These are phyloP conservation scores for Pyrus bretschneideri DNA, from an alignment of 306 rosid genomes.

Conservation along the genomic window DNA sequence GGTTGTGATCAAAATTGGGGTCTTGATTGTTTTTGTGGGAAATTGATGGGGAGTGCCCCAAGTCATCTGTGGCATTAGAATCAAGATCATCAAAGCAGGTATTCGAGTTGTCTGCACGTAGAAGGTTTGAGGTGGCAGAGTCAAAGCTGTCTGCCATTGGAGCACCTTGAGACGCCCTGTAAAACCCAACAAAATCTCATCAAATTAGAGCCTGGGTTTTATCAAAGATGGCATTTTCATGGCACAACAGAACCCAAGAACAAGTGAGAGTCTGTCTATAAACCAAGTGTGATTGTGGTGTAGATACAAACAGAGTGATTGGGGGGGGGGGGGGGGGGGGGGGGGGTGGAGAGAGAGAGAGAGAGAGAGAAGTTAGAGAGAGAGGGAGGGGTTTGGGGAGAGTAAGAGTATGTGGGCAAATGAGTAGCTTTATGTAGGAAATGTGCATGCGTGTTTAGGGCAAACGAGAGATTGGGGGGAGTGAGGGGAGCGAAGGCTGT, in stretches of 20 bases:
- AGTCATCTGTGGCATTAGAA: slow-evolving; percentile 27
- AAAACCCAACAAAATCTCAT: slow-evolving; percentile 36
- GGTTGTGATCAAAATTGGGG: slow-evolving; percentile 10
- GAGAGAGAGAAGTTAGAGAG: neutral
- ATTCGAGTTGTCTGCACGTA: slow-evolving; percentile 37
- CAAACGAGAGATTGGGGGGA: slow-evolving; percentile 12
- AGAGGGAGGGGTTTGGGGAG: slow-evolving; percentile 2
- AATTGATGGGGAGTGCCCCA: slow-evolving; percentile 30
- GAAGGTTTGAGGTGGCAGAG: slow-evolving; percentile 32
- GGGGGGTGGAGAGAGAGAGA: slow-evolving; percentile 11
- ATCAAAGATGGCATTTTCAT: slow-evolving; percentile 22
- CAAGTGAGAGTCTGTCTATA: neutral
- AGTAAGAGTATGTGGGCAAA: slow-evolving; percentile 8
- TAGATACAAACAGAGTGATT: slow-evolving; percentile 3
- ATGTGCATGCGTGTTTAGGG: slow-evolving; percentile 45
- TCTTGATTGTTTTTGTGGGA: slow-evolving; percentile 24
- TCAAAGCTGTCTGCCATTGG: slow-evolving; percentile 52
- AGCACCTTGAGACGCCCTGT: slow-evolving; percentile 15
- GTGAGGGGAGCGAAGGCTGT: slow-evolving; percentile 12
- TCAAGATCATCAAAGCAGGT: slow-evolving; percentile 41
- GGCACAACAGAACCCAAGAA: slow-evolving; percentile 23
- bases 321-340: too few species aligned
- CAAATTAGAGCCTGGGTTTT: slow-evolving; percentile 25
- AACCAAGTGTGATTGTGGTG: neutral
- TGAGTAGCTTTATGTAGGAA: slow-evolving; percentile 40